Conservation (phyloP, 78 protist genomes). For the Chrysochromulina parva region DNA sequence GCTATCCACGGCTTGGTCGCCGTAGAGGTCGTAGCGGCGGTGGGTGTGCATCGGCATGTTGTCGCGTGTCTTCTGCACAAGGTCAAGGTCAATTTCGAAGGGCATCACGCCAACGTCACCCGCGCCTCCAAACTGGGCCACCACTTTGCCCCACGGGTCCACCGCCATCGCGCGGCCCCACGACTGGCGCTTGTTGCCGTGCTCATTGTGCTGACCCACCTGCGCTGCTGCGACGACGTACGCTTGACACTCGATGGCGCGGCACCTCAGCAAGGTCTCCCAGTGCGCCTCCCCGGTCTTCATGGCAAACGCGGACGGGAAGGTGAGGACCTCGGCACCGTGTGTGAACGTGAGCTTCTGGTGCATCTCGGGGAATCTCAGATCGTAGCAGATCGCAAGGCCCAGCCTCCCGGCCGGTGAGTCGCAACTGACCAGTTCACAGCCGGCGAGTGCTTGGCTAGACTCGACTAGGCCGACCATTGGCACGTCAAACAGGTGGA, state of each 20-base stretch:
- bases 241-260: conserved; percentile 74
- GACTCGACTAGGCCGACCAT: conserved; percentile 11
- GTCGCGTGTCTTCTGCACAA: not conserved
- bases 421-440: not conserved
- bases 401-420: conserved; percentile 44
- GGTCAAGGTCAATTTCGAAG: not conserved
- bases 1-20: not conserved
- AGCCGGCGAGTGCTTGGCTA: conserved; percentile 29
- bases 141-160: conserved; percentile 2
- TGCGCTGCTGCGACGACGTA: conserved; percentile 51
- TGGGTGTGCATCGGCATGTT: not conserved
- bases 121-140: not conserved
- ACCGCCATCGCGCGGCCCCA: conserved; percentile 58
- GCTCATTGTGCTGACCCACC: conserved; percentile 57
- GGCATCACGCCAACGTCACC: not conserved
- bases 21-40: not conserved
- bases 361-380: conserved; percentile 68
- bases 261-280: conserved; percentile 63
- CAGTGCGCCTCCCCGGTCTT: conserved; percentile 69
- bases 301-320: conserved; percentile 69
- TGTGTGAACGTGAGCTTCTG: not conserved
- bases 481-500: conserved; percentile 62
- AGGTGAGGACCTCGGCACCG: conserved; percentile 25
- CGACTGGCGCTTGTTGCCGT: conserved; percentile 35
- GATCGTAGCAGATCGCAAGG: conserved; percentile 63